These are phyloP conservation scores for Starmerella stellata DNA, from an alignment of 805 yeast genomes.

Conservation along the genomic window DNA sequence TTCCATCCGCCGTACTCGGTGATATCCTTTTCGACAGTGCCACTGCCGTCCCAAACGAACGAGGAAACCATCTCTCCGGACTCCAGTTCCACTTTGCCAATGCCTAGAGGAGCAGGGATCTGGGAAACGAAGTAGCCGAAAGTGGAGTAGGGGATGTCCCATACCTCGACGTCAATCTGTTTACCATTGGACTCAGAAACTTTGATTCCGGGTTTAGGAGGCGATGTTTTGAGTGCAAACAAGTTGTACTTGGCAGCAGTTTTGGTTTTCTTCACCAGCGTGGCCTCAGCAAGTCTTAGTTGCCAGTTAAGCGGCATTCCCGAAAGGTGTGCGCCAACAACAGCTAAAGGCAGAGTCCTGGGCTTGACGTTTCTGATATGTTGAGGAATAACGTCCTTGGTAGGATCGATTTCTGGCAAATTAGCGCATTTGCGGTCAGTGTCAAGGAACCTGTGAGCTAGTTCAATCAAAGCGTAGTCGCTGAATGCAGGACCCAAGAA, in stretches of 20 bases:
- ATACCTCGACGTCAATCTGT: slow-evolving; percentile 55
- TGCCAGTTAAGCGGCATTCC: slow-evolving; percentile 93
- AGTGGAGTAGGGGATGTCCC: slow-evolving; percentile 55
- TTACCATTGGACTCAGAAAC: slow-evolving; percentile 31
- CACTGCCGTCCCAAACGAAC: slow-evolving; percentile 72
- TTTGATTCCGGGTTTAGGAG: slow-evolving; percentile 86
- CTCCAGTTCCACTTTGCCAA: slow-evolving; percentile 74
- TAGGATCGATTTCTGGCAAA: slow-evolving; percentile 29
- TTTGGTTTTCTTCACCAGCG: slow-evolving; percentile 42
- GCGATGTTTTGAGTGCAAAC: slow-evolving; percentile 54
- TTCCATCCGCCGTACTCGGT: slow-evolving; percentile 85
- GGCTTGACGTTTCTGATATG: slow-evolving; percentile 16
- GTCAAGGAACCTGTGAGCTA: slow-evolving; percentile 52
- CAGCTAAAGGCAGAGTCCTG: slow-evolving; percentile 52
- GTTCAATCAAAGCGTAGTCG: slow-evolving; percentile 72
- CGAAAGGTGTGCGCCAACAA: slow-evolving; percentile 85
- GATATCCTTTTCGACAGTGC: slow-evolving; percentile 55
- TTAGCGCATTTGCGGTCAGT: slow-evolving; percentile 40
- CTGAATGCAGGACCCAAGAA: slow-evolving; percentile 64
- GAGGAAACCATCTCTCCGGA: slow-evolving; percentile 78
- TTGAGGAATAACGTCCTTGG: slow-evolving; percentile 16
- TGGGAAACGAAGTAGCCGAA: slow-evolving; percentile 71
- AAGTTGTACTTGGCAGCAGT: slow-evolving; percentile 58
- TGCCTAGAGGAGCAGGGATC: slow-evolving; percentile 92
- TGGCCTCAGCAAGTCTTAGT: slow-evolving; percentile 64